phyloP scores from a whole-genome alignment of 257 asterid species.

The Nicotiana sylvestris region DNA sequence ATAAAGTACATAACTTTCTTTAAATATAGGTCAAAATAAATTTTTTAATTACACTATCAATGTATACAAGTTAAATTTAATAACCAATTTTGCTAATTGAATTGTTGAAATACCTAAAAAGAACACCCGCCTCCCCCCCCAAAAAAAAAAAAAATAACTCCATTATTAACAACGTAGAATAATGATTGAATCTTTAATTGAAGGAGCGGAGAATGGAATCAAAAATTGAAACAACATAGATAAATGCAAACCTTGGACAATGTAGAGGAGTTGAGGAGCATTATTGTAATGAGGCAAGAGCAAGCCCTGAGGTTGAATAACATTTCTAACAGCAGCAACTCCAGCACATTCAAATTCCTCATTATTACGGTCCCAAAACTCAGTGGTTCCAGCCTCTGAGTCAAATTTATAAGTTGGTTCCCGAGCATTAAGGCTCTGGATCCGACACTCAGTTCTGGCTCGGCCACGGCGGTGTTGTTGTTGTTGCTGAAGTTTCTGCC shows the following conservation, averaged over 20 bases:
- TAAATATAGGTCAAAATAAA: no score
- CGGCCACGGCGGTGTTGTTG: constrained; percentile 46
- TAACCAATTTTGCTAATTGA: no score
- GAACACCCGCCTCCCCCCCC: not conserved
- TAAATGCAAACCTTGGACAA: constrained; percentile 31
- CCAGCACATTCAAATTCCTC: constrained; percentile 48
- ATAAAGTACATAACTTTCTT: no score
- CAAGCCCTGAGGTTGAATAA: constrained; percentile 42
- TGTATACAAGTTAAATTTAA: no score
- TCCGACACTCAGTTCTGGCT: constrained; percentile 38
- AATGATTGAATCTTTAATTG: not conserved
- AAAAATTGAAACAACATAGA: not conserved
- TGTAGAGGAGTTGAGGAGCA: constrained; percentile 45
- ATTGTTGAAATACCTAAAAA: not conserved
- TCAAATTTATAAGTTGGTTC: constrained; percentile 21
- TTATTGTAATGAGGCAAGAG: constrained; percentile 44
- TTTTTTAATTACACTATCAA: no score
- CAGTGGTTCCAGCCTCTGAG: constrained; percentile 43
- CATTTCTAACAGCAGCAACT: constrained; percentile 30
- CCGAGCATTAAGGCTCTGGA: constrained; percentile 42
- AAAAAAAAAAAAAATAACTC: not conserved
- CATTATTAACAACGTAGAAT: not conserved
- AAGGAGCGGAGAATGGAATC: no score
- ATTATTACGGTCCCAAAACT: constrained; percentile 31
- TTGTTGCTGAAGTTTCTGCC: constrained; percentile 26